Percentiles rank a stretch among this genome's conserved stretches.
Evolutionary conservation across 2,329 filamentous ascomycete species (phyloP).

Genomic region (Botrytis deweyae): DNA sequence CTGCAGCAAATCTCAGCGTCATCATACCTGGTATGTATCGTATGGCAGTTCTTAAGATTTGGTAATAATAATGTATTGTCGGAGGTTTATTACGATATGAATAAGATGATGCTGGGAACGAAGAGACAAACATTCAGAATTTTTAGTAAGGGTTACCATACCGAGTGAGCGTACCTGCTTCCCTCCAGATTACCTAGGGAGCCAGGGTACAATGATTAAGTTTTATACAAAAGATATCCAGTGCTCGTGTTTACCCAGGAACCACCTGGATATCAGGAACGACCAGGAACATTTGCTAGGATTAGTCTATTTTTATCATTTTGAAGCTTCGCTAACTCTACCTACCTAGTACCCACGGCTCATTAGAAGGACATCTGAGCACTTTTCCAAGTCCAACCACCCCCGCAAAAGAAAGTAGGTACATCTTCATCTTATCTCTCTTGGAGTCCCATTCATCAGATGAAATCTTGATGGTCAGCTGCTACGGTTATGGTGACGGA

Average conservation of each 20-base stretch:
- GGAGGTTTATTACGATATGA: neutral
- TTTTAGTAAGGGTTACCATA: conserved; percentile 4
- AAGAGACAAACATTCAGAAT: neutral
- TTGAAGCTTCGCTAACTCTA: neutral
- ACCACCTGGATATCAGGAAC: neutral
- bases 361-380: conserved; percentile 1
- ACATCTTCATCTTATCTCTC: conserved; percentile 6
- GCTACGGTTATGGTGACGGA: neutral
- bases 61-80: neutral
- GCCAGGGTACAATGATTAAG: neutral
- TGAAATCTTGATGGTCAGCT: conserved; percentile 10
- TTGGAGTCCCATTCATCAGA: neutral
- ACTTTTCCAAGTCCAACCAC: neutral
- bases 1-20: neutral
- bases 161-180: neutral
- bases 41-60: conserved; percentile 1
- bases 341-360: neutral
- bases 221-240: neutral
- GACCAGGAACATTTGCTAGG: neutral
- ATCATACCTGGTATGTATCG: neutral
- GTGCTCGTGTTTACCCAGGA: neutral
- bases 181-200: neutral
- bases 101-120: neutral
- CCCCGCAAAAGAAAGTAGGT: conserved; percentile 11
- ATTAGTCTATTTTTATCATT: conserved; percentile 6